Conservation (phyloP, 495 filamentous ascomycete genomes). For the Daldinia childiae region DNA sequence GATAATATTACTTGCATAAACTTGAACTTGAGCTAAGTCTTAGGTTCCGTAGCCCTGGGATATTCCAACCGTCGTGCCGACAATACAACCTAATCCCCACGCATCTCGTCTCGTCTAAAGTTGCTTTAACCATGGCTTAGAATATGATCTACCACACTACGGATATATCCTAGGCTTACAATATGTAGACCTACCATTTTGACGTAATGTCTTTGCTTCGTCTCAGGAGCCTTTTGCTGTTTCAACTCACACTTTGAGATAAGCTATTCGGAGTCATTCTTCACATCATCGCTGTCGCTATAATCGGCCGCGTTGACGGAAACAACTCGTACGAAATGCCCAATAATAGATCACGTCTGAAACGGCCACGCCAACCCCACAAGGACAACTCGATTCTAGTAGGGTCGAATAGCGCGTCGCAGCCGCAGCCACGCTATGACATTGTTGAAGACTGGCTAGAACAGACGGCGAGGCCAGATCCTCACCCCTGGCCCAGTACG, state of each 20-base stretch:
- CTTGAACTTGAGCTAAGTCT: constrained; percentile 8
- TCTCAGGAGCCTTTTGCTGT: constrained; percentile 40
- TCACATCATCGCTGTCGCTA: constrained; percentile 34
- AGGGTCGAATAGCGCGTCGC: constrained; percentile 28
- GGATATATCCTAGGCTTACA: constrained; percentile 12
- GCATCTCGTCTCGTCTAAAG: constrained; percentile 26
- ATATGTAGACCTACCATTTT: constrained; percentile 11
- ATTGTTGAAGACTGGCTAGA: constrained; percentile 52
- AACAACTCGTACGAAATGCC: constrained; percentile 21
- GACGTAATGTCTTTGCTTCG: constrained; percentile 27
- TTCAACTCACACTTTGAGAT: constrained; percentile 41
- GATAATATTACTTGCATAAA: neutral
- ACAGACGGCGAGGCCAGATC: constrained; percentile 38
- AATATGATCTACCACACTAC: constrained; percentile 6
- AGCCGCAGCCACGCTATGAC: constrained; percentile 34
- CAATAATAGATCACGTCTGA: constrained; percentile 28
- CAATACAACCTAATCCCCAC: constrained; percentile 6
- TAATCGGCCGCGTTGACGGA: constrained; percentile 13
- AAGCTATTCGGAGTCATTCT: constrained; percentile 35
- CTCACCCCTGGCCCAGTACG: constrained; percentile 22
- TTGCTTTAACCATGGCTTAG: constrained; percentile 27
- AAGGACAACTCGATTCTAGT: constrained; percentile 7
- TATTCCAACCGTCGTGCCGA: constrained; percentile 19
- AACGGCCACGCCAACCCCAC: constrained; percentile 23
- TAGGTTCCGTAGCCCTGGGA: constrained; percentile 16